phyloP scores from a whole-genome alignment of 192 early-diverging fungal species.

The Mortierella antarctica region DNA sequence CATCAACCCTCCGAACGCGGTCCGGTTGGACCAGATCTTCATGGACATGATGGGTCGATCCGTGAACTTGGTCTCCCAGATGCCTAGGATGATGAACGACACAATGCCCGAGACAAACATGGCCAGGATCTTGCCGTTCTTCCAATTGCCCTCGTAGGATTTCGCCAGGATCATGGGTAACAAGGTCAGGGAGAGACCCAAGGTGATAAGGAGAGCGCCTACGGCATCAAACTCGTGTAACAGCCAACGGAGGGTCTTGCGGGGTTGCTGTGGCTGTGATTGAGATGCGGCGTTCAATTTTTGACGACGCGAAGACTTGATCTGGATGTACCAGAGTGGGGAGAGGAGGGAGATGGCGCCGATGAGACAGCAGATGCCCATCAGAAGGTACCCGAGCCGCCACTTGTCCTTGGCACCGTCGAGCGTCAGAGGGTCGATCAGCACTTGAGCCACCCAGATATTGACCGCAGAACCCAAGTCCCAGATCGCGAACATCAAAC shows the following conservation, averaged over 20 bases:
- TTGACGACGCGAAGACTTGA: too few species aligned
- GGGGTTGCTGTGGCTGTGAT: neutral
- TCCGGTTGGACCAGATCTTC: slow-evolving; percentile 43
- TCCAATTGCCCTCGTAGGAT: slow-evolving; percentile 39
- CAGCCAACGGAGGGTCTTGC: slow-evolving; percentile 20
- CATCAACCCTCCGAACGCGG: slow-evolving; percentile 43
- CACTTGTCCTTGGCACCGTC: slow-evolving; percentile 11
- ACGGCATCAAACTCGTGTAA: slow-evolving; percentile 48
- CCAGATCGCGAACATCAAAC: slow-evolving; percentile 40
- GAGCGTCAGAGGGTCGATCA: slow-evolving; percentile 23
- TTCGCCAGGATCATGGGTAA: slow-evolving; percentile 43
- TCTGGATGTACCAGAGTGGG: slow-evolving; percentile 45
- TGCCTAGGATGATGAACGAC: slow-evolving; percentile 14
- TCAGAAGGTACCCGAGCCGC: slow-evolving; percentile 29
- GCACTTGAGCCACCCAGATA: slow-evolving; percentile 15
- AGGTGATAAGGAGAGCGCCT: slow-evolving; percentile 40
- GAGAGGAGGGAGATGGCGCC: slow-evolving; percentile 32
- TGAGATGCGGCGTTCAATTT: neutral
- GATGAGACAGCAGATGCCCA: slow-evolving; percentile 5
- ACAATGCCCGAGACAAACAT: slow-evolving; percentile 36
- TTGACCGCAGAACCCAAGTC: slow-evolving; percentile 34
- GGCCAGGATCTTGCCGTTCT: slow-evolving; percentile 23
- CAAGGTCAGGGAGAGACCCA: slow-evolving; percentile 28
- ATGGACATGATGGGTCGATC: slow-evolving; percentile 48
- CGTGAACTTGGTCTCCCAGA: slow-evolving; percentile 40